Evolutionary conservation across 768 basidiomycete species (phyloP).

Genomic region (Chalciporus chontae): DNA sequence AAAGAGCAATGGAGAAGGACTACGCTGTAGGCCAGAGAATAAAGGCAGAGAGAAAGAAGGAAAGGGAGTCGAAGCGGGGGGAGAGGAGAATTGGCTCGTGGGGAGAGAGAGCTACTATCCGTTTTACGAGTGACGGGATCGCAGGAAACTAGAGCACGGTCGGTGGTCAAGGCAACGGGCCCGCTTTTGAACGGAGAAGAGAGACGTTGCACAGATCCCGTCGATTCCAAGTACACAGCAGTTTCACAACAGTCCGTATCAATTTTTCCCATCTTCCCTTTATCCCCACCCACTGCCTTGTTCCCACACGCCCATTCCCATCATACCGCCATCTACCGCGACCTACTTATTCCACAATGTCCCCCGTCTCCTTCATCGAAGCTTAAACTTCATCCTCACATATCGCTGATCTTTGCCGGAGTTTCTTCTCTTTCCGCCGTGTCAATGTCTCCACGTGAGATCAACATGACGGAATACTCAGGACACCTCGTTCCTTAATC

Average conservation of each 20-base stretch:
- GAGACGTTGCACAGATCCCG: background rate
- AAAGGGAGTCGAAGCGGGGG: slow-evolving; percentile 1
- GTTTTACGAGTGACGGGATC: slow-evolving; percentile 31
- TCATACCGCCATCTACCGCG: background rate
- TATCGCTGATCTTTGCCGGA: too few species aligned
- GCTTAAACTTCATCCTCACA: too few species aligned
- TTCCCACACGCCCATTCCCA: background rate
- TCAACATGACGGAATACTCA: background rate
- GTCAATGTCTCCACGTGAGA: background rate
- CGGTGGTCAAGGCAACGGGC: slow-evolving; percentile 54
- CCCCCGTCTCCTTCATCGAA: background rate
- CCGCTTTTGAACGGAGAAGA: slow-evolving; percentile 16
- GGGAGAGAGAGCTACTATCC: slow-evolving; percentile 9
- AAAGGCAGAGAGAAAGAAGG: slow-evolving; percentile 15
- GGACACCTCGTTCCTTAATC: background rate
- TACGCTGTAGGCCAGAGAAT: slow-evolving; percentile 19
- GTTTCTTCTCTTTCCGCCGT: too few species aligned
- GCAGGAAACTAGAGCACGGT: slow-evolving; percentile 32
- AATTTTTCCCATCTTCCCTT: slow-evolving; percentile 11
- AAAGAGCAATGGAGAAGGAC: slow-evolving; percentile 7
- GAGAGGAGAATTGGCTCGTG: slow-evolving; percentile 20
- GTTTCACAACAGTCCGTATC: background rate
- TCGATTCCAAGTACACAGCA: too few species aligned
- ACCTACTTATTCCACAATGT: background rate
- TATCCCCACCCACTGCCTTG: background rate